Percentiles rank a stretch among this genome's conserved stretches.
Evolutionary conservation across 1,284 basidiomycete genomes (phyloP).

Genomic region (Butyriboletus appendiculatus): DNA sequence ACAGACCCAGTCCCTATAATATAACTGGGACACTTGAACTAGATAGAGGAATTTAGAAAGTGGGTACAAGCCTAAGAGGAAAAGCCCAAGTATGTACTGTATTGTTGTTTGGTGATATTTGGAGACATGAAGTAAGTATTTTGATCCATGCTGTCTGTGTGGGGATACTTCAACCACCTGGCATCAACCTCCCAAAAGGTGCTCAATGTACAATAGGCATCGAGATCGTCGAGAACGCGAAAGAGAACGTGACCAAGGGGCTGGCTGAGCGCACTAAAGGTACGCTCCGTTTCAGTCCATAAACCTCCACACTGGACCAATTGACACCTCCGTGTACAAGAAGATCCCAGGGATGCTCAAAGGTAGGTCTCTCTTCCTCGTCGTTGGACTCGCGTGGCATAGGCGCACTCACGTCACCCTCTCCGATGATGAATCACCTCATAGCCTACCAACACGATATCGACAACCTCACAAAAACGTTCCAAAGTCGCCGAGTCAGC

Average conservation of each 20-base stretch:
- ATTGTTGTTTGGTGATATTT: too few relatives aligned
- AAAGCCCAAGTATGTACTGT: too few relatives aligned
- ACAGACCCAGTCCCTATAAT: too few relatives aligned
- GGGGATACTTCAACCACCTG: constrained; percentile 40
- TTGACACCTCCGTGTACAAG: constrained; percentile 42
- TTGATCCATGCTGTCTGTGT: too few relatives aligned
- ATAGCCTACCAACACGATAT: constrained; percentile 96
- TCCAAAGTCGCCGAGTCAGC: constrained; percentile 92
- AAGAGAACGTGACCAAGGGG: constrained; percentile 86
- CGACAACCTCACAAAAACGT: constrained; percentile 90
- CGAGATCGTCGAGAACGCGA: constrained; percentile 96
- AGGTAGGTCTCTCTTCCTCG: constrained; percentile 42
- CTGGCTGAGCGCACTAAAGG: constrained; percentile 94
- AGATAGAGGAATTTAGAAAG: too few relatives aligned
- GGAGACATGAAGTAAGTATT: too few relatives aligned
- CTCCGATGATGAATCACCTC: background rate
- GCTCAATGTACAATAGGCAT: constrained; percentile 83
- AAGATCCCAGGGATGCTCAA: constrained; percentile 86
- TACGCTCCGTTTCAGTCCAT: constrained; percentile 30
- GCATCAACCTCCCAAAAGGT: constrained; percentile 90
- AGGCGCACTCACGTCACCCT: background rate
- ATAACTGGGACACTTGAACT: too few relatives aligned
- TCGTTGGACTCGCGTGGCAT: too few relatives aligned
- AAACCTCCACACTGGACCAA: too few relatives aligned
- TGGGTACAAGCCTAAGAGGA: too few relatives aligned